These are phyloP conservation scores for Albifimbria verrucaria DNA, from an alignment of 2,329 filamentous ascomycete genomes.

Conservation along the genomic window DNA sequence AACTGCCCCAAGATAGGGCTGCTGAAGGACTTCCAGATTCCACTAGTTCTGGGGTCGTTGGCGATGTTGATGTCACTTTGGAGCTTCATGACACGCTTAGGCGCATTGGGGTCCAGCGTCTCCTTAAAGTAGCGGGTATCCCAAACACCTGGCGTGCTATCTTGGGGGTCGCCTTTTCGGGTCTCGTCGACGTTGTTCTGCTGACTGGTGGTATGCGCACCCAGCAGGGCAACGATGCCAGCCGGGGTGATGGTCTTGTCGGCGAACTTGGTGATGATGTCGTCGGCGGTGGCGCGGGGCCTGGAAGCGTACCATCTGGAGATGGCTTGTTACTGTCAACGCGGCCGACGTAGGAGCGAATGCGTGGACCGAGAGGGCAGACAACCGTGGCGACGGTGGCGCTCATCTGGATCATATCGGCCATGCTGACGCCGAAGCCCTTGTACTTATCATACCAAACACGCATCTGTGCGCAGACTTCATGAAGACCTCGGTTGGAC, in stretches of 20 bases:
- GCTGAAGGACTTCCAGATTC: not conserved
- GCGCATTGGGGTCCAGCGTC: not conserved
- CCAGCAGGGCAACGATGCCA: not conserved
- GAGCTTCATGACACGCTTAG: not conserved
- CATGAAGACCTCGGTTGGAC: not conserved
- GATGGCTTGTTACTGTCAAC: not conserved
- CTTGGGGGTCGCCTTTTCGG: slow-evolving; percentile 1
- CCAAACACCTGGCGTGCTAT: not conserved
- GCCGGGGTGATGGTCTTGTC: slow-evolving; percentile 1
- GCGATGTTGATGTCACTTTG: not conserved
- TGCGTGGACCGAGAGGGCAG: slow-evolving; percentile 1
- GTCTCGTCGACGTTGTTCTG: not conserved
- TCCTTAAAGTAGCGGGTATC: not conserved
- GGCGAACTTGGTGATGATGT: not conserved
- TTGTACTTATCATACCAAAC: slow-evolving; percentile 1
- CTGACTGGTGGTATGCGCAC: slow-evolving; percentile 2
- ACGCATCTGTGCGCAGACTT: not conserved
- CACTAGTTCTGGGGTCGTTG: not conserved
- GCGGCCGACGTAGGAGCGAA: not conserved
- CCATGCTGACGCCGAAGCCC: slow-evolving; percentile 3
- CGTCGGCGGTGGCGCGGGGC: not conserved
- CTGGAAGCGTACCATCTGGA: not conserved
- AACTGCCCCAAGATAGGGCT: not conserved
- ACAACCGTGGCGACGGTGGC: slow-evolving; percentile 1
- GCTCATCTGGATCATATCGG: slow-evolving; percentile 4